Evolutionary conservation across 441 rosid species (phyloP).

Genomic region (Hypseocharis bilobata): DNA sequence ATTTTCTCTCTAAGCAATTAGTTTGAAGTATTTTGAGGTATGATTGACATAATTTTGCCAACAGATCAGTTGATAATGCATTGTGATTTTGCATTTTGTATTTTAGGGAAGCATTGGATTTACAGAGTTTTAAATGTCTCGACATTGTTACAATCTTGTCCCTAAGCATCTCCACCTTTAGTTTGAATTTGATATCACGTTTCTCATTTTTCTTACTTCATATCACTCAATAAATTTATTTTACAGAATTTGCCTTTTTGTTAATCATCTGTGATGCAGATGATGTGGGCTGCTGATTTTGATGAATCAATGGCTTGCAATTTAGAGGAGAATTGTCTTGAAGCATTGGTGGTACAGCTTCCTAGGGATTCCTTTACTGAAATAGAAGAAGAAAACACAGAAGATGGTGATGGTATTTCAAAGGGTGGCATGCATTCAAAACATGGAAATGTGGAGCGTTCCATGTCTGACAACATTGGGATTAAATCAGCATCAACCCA

Average conservation of each 20-base stretch:
- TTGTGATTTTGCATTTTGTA: not conserved
- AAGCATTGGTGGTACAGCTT: conserved; percentile 54
- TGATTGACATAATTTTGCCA: not conserved
- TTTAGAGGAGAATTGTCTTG: conserved; percentile 61
- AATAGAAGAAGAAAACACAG: conserved; percentile 34
- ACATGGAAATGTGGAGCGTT: conserved; percentile 31
- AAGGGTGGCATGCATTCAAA: conserved; percentile 36
- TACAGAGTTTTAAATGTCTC: not conserved
- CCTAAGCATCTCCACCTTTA: too few relatives aligned
- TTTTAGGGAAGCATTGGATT: not conserved
- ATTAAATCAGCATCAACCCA: conserved; percentile 45
- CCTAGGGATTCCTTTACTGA: conserved; percentile 40
- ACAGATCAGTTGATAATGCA: not conserved
- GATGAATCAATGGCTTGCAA: conserved; percentile 48
- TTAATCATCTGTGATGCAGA: conserved; percentile 38
- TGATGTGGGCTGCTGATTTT: conserved; percentile 98
- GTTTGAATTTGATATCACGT: not conserved
- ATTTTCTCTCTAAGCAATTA: not conserved
- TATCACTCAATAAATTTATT: not conserved
- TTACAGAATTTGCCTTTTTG: conserved; percentile 5
- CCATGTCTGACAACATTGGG: conserved; percentile 34
- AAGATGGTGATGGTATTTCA: conserved; percentile 34
- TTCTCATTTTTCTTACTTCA: not conserved
- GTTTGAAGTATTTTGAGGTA: not conserved
- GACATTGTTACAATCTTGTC: not conserved